phyloP scores from a whole-genome alignment of 305 asterid genomes.

The Fraxinus nigra region DNA sequence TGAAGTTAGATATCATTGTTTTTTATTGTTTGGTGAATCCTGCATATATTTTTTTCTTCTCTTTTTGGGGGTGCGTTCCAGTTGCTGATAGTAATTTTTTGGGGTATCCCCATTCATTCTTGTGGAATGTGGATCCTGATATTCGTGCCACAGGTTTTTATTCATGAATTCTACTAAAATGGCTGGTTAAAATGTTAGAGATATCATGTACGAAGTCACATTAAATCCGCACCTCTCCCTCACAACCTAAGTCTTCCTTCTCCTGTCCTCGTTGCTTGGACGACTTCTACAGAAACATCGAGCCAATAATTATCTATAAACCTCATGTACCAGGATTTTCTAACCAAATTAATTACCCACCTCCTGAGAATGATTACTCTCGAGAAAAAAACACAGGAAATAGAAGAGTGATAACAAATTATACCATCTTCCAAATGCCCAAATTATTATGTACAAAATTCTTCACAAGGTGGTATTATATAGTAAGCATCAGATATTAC shows the following conservation, averaged over 20 bases:
- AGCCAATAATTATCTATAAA: not conserved
- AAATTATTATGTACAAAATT: not conserved
- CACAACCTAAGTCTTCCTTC: not conserved
- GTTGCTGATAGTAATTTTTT: not conserved
- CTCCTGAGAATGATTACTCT: not conserved
- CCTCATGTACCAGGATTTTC: not conserved
- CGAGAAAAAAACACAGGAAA: not conserved
- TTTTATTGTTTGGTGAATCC: too few species aligned
- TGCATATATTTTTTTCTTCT: too few species aligned
- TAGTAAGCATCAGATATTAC: not conserved
- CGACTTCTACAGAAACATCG: not conserved
- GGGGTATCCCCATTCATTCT: not conserved
- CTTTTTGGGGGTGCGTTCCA: too few species aligned
- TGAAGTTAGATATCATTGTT: too few species aligned
- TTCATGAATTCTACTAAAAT: too few species aligned
- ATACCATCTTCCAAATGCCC: not conserved
- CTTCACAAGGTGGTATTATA: not conserved
- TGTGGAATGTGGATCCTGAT: not conserved
- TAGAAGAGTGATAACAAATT: not conserved
- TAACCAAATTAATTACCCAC: not conserved
- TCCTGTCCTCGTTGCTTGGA: not conserved
- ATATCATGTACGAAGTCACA: too few species aligned
- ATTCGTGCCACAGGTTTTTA: not conserved
- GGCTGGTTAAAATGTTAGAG: not conserved
- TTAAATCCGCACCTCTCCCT: not conserved